Evolutionary conservation across 192 early-diverging fungal species (phyloP), one percentile per base, ranked within the genome.

Genomic region (Martensiomyces pterosporus): DNA sequence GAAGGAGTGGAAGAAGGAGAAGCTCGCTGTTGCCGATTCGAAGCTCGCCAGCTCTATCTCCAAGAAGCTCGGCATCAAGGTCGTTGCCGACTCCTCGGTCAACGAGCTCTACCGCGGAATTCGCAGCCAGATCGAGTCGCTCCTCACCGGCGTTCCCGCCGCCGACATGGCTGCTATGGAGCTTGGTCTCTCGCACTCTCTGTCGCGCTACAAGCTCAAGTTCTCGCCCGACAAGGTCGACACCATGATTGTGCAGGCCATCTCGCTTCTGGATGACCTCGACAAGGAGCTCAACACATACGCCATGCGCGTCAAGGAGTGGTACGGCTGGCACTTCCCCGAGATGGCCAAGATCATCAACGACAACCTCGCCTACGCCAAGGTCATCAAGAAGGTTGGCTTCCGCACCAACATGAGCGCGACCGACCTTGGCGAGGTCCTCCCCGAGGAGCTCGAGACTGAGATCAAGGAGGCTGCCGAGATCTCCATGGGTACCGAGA

Each of bases 281-380:
- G 97, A 99, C 76, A 99, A 99, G 83, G 97, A 99, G 59, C 83
- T 99, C 72, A 99, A 99, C 82, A 97, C 93, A 27, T 97, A 92
- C 60, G 87, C 93, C 3, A 94, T 96, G 91, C 82, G 91, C 49
- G 86, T 88, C 60, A 91, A 95, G 87, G 96, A 98, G 76, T 98
- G 96, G 96, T 93, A 98, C 65, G 93, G 93, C 33, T 98, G 92
- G 93, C 96, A 98, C 66, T 98, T 98, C 85, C 96, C 96, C 36
- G 96, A 98, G 82, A 91, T 98, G 86, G 85, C 81, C 67, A 92
- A 90, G 79, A 86, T 97, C 50, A 78, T 98, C 55, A 85, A 89
- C 52, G 93, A 98, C 67, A 98, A 98, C 77, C 68, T 93, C 46
- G 90, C 92, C 15, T 98, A 91, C 56, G 82, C 96, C 65, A 85